Conservation (phyloP, 441 rosid species). For the Pelargonium cotyledonis region DNA sequence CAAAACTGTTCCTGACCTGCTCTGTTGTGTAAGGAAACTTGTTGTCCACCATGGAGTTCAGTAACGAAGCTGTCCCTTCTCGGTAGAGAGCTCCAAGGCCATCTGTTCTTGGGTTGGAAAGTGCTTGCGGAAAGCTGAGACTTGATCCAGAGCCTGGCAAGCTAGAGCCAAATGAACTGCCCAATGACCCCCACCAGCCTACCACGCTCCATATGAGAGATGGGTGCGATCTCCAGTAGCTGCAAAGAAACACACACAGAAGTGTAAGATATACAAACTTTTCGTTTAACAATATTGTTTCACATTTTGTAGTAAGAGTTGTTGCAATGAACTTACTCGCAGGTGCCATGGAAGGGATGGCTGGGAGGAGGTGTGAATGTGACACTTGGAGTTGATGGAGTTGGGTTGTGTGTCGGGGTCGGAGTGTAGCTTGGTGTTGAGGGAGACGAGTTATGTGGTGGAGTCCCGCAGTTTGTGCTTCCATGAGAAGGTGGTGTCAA, state of each 20-base stretch:
- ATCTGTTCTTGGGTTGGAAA: conserved; percentile 45
- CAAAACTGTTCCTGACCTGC: conserved; percentile 50
- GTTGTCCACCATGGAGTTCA: conserved; percentile 50
- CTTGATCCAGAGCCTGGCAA: conserved; percentile 42
- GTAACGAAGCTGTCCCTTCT: conserved; percentile 62
- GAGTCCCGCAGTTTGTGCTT: background rate
- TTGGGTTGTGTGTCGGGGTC: background rate
- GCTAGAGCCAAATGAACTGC: conserved; percentile 32
- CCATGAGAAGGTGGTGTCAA: background rate
- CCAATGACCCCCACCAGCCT: conserved; percentile 68
- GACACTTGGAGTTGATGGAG: background rate
- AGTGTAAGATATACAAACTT: background rate
- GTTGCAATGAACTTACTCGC: background rate
- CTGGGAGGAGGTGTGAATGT: background rate
- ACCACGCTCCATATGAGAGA: conserved; percentile 51
- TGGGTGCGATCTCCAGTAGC: conserved; percentile 71
- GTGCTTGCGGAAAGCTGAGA: conserved; percentile 49
- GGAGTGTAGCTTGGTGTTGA: background rate
- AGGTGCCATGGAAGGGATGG: background rate
- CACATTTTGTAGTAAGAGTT: background rate
- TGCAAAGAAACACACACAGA: conserved; percentile 19
- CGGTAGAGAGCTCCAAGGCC: conserved; percentile 51
- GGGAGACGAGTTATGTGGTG: background rate
- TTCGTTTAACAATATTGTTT: background rate
- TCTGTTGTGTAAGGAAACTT: conserved; percentile 47